These are phyloP conservation scores for Leishmania lainsoni DNA, from an alignment of 208 protist genomes.

Conservation along the genomic window DNA sequence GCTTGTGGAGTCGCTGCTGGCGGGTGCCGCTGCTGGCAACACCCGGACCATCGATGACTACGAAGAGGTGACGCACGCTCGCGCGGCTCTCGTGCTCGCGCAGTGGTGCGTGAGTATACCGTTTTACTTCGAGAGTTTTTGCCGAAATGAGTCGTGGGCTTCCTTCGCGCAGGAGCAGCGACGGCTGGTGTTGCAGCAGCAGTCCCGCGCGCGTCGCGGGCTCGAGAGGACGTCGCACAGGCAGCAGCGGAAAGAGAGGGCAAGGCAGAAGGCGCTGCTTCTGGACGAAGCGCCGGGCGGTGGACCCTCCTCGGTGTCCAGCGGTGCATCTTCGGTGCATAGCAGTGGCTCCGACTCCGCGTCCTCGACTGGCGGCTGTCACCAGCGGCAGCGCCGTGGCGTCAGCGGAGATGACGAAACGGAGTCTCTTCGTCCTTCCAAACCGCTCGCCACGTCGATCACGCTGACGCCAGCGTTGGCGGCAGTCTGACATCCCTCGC, in stretches of 20 bases:
- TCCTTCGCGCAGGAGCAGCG: conserved; percentile 85
- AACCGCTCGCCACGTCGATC: conserved; percentile 13
- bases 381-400: neutral
- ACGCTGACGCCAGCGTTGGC: conserved; percentile 5
- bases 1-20: conserved; percentile 32
- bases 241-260: conserved; percentile 11
- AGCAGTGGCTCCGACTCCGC: neutral
- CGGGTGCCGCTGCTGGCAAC: neutral
- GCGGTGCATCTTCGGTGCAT: conserved; percentile 4
- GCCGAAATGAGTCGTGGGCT: conserved; percentile 68
- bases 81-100: conserved; percentile 35
- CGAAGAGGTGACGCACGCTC: conserved; percentile 14
- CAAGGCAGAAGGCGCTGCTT: neutral
- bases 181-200: conserved; percentile 58
- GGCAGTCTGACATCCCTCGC: conserved; percentile 50
- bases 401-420: conserved; percentile 7
- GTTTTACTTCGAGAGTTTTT: conserved; percentile 85
- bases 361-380: neutral
- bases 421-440: conserved; percentile 28
- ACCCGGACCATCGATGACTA: neutral
- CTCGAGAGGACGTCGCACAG: conserved; percentile 16
- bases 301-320: conserved; percentile 17
- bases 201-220: conserved; percentile 45
- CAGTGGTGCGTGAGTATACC: conserved; percentile 72
- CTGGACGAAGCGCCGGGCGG: neutral